Percentiles rank a stretch among this genome's conserved stretches.
These are phyloP conservation scores for Phytopythium aichiense DNA, from an alignment of 352 stramenopile species.

Conservation along the genomic window DNA sequence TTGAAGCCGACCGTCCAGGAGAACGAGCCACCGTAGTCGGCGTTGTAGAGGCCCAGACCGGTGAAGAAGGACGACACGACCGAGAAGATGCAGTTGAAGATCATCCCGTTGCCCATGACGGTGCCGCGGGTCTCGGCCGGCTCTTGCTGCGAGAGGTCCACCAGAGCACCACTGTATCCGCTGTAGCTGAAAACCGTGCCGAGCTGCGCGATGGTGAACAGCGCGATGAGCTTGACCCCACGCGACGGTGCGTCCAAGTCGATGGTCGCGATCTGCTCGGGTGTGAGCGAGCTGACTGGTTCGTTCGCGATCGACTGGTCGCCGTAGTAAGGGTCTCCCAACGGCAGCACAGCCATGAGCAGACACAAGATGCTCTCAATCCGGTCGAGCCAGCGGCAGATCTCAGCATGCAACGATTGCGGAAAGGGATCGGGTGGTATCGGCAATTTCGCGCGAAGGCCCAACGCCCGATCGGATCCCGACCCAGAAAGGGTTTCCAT, in stretches of 20 bases:
- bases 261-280: constrained; percentile 30
- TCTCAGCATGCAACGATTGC: neutral
- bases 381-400: neutral
- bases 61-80: constrained; percentile 42
- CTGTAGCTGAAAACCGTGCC: constrained; percentile 76
- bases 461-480: neutral
- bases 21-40: constrained; percentile 51
- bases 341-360: constrained; percentile 40
- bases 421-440: neutral
- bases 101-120: constrained; percentile 28
- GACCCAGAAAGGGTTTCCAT: too few species aligned
- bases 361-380: constrained; percentile 23
- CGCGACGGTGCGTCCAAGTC: constrained; percentile 36
- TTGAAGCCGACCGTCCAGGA: constrained; percentile 57
- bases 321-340: constrained; percentile 47
- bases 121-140: constrained; percentile 29
- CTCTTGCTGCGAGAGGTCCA: constrained; percentile 62
- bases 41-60: constrained; percentile 41
- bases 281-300: constrained; percentile 21
- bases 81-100: constrained; percentile 31
- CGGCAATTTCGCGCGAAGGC: neutral
- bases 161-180: constrained; percentile 57
- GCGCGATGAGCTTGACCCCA: constrained; percentile 51
- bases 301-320: constrained; percentile 28
- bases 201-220: constrained; percentile 71